Evolutionary conservation across 2,329 filamentous ascomycete genomes (phyloP).

Genomic region (Hymenoscyphus fraxineus): DNA sequence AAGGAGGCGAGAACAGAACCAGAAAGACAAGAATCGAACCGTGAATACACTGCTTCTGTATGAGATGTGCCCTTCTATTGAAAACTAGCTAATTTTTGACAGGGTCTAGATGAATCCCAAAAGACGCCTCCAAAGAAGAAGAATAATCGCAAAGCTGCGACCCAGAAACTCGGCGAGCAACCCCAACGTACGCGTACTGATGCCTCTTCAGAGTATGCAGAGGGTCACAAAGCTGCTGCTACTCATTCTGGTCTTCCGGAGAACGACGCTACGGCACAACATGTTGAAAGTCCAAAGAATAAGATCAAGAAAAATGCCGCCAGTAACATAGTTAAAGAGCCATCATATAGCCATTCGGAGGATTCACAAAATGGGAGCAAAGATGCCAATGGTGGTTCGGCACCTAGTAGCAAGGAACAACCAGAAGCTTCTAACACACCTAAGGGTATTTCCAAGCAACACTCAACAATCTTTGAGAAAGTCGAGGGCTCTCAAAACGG

Average conservation of each 20-base stretch:
- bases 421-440: not conserved
- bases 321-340: not conserved
- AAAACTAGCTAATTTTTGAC: slow-evolving; percentile 11
- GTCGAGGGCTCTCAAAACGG: slow-evolving; percentile 25
- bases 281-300: not conserved
- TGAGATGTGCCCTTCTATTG: not conserved
- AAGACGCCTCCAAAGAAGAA: slow-evolving; percentile 27
- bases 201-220: not conserved
- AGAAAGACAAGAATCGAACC: slow-evolving; percentile 27
- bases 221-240: not conserved
- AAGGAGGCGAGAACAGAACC: slow-evolving; percentile 17
- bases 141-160: slow-evolving; percentile 24
- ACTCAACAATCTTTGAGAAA: slow-evolving; percentile 25
- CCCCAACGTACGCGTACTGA: not conserved
- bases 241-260: not conserved
- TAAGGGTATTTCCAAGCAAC: not conserved
- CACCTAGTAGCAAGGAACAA: not conserved
- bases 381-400: not conserved
- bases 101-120: slow-evolving; percentile 33
- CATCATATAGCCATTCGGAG: not conserved
- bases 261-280: not conserved
- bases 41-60: slow-evolving; percentile 31
- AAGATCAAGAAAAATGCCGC: not conserved
- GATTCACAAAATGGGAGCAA: slow-evolving; percentile 3
- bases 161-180: slow-evolving; percentile 24